Base-by-base conservation (phyloP, 257 asterid species). In the Nicotiana attenuata region DNA sequence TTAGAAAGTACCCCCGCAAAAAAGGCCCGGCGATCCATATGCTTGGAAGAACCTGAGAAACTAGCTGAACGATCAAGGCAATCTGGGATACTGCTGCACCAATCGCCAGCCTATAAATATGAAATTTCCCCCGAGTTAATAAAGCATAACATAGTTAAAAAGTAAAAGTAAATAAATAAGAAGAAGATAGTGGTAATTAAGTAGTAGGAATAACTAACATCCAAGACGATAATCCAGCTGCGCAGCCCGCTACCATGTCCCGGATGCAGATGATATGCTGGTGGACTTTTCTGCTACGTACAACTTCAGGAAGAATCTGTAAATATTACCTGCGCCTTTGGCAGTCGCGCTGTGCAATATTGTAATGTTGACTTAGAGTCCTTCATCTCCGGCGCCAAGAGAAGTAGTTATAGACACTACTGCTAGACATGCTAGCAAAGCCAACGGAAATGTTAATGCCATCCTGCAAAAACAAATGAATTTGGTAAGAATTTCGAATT, bases 101-200 rank as follows among this genome's bases (percentile, higher is more conserved):
- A 94, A 31, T 89, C 97, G 69, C 97, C 98, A 79, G 96, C 97
- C 98, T 94, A 55, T 3, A 55, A 16, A n/a, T 20, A 69, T 69
- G 57, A 69, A n/a, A 5, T 10, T 38, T 33, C 10, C 5, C 31
- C 33, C 0, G 3, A 14, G 1, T 69, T 10, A 38, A 20, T 0
- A 50, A 50, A 50, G 55, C 1, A 50, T 19, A 41, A 5, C 3
- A 10, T 38, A 5, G 56, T 38, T 1, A 38, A 5, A n/a, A n/a
- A 80, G 19, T 8, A n/a, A 10, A 55, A 67, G 5, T 4, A 35
- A 3, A 11, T 28, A 28, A 28, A 28, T 13, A 69, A 81, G 10
- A 22, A 60, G 65, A 35, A 4, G 10, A 35, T n/a, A n/a, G n/a
- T n/a, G n/a, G n/a, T n/a, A 28, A 5, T 17, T 5, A 7, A 16